Evolutionary conservation across 805 yeast genomes (phyloP).

Genomic region (Isabelozyma pseudorhagii): DNA sequence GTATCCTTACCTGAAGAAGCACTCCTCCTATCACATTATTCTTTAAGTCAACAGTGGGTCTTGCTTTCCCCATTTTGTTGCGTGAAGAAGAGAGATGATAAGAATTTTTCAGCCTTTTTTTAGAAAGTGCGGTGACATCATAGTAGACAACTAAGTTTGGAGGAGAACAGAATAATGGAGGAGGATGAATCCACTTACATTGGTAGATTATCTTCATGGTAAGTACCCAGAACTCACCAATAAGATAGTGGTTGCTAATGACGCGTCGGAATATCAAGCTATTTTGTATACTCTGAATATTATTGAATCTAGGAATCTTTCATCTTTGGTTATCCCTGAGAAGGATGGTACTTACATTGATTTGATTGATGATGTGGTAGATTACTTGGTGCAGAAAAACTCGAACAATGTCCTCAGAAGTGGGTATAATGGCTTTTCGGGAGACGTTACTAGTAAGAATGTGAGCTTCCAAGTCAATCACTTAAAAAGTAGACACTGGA

Average conservation of each 20-base stretch:
- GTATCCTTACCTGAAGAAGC: slow-evolving; percentile 44
- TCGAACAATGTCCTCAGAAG: slow-evolving; percentile 34
- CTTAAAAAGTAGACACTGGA: slow-evolving; percentile 47
- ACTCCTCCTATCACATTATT: slow-evolving; percentile 42
- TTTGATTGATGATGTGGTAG: slow-evolving; percentile 41
- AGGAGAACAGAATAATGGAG: not conserved
- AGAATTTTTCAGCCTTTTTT: not conserved
- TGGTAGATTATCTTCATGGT: not conserved
- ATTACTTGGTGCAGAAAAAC: slow-evolving; percentile 21
- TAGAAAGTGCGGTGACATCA: slow-evolving; percentile 1
- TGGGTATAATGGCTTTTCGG: slow-evolving; percentile 42
- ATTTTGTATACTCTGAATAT: not conserved
- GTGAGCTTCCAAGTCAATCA: slow-evolving; percentile 30
- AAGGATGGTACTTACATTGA: slow-evolving; percentile 14
- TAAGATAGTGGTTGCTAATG: not conserved
- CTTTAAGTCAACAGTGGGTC: slow-evolving; percentile 39
- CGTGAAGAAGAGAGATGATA: not conserved
- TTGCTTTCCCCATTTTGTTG: not conserved
- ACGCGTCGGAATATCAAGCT: not conserved
- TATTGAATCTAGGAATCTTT: not conserved
- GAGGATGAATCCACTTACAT: not conserved
- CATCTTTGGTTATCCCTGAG: not conserved
- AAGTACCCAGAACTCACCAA: not conserved
- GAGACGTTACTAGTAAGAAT: slow-evolving; percentile 20
- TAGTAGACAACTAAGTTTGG: not conserved